Conservation (phyloP, 179 eudicot species). For the Heliamphora pulchella region DNA sequence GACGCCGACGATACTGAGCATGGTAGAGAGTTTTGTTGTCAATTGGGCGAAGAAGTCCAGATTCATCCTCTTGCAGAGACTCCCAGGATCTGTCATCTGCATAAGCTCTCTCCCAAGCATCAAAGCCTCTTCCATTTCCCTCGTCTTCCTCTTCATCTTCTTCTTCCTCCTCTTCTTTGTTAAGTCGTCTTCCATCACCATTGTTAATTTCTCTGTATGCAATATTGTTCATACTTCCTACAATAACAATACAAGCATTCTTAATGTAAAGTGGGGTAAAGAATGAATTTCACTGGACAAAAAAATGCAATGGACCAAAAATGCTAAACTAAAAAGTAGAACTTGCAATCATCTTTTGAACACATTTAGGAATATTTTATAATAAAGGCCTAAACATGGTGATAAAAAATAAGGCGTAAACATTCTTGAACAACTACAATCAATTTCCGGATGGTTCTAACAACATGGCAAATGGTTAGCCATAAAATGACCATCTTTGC, state of each 20-base stretch:
- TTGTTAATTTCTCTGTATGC: constrained; percentile 22
- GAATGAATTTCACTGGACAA: background rate
- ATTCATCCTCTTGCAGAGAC: constrained; percentile 81
- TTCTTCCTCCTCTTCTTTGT: constrained; percentile 33
- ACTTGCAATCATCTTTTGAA: background rate
- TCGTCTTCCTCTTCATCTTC: constrained; percentile 72
- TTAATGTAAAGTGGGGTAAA: background rate
- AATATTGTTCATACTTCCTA: constrained; percentile 13
- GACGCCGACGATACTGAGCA: constrained; percentile 73
- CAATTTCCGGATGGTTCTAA: background rate
- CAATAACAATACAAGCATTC: background rate
- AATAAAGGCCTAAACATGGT: background rate
- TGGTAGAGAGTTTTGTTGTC: constrained; percentile 65
- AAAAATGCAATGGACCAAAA: background rate
- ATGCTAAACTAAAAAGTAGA: background rate
- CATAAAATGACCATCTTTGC: background rate
- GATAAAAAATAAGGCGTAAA: background rate
- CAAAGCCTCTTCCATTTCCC: constrained; percentile 44
- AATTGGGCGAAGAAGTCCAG: constrained; percentile 73
- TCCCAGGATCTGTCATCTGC: constrained; percentile 92
- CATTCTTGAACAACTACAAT: background rate
- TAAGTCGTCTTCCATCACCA: constrained; percentile 38
- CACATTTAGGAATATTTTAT: background rate
- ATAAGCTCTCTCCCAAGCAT: constrained; percentile 86
- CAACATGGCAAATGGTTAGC: background rate